Base-by-base conservation (phyloP, 768 basidiomycete genomes). In the Tulasnella sp. region DNA sequence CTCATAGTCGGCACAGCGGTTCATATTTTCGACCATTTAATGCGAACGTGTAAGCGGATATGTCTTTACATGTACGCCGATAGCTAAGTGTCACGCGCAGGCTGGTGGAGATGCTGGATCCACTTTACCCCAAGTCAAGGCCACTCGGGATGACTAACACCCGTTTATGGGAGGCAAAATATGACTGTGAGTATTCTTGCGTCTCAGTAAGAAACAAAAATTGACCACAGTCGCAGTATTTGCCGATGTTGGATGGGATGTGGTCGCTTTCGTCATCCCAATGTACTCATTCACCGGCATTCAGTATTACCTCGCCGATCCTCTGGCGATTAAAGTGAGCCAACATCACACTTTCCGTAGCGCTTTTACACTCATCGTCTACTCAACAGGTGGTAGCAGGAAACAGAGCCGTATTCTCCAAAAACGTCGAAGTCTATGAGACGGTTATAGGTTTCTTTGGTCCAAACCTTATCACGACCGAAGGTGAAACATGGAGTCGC, bases 401-500 rank as follows among this genome's bases (percentile, higher is more conserved):
- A 31, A 64, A 64, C 11, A 8, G 25, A 64, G 3, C 58, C 29
- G 9, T 29, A 7, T 75, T 75, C 36, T 17, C 11, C 22, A 75
- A 75, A 45, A 64, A 36, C 3, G 38, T 75, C 17, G 25, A 40
- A 38, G 8, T 15, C 14, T 69, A 69, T 25, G 8, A 42, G 40
- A 25, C 7, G 15, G 5, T n/a, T 37, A 29, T 75, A 8, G 38
- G 2, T 8, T 36, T 75, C 31, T 75, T 36, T 19, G 74, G 74
- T 4, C n/a, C 38, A 19, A 75, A 75, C 67, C 37, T 75, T 9
- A 15, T 45, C 31, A 42, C 74, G 12, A 75, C 58, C 25, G 74
- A 75, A 2, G 74, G 74, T 9, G 25, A 37, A 19, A 64, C 25
- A n/a, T 75, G 74, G 74, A 40, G 34, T 22, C 67, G 74, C n/a